Evolutionary conservation across 441 rosid species (phyloP), one percentile per base, ranked within the genome.

Genomic region (Pelargonium cotyledonis): DNA sequence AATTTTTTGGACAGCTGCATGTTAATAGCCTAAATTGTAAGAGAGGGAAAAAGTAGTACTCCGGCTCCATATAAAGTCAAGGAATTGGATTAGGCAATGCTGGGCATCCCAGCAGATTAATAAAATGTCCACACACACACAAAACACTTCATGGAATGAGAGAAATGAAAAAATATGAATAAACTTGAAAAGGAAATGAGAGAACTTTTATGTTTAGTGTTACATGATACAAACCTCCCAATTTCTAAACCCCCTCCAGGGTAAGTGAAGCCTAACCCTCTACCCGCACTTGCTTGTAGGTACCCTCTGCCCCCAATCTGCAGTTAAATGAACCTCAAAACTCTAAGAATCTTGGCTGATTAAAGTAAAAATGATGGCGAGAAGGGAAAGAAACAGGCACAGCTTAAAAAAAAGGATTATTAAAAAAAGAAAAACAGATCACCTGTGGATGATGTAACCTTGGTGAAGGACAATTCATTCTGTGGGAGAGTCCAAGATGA

Each of bases 391-490:
- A 66, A 51, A 51, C 49, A 65, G 16, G 63, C 23, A 47, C 21
- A 8, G 41, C 70, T 55, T 4, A n/a, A n/a, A 1, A 65, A 61
- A 11, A 19, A 12, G 7, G 15, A 57, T 26, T 63, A 64, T 46
- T n/a, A n/a, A n/a, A n/a, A n/a, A n/a, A 29, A 70, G 64, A 41
- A 55, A 70, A 65, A 35, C 70, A 51, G 19, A 73, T 73, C 73
- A 87, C 88, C 80, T 81, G 74, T 57, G 72, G 67, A 64, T 57
- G 68, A 62, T 75, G 75, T 62, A 51, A 53, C 65, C 67, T 70
- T 58, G 70, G 26, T 5, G 65, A 44, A 35, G 64, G 71, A 71
- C 66, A 41, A 31, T 5, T 62, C 61, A 18, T 73, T 49, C 65
- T 69, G 65, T 62, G 70, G 51, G 76, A 82, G 58, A 83, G 53